Conservation (phyloP, 2,329 filamentous ascomycete species). For the Alternaria sp. region DNA sequence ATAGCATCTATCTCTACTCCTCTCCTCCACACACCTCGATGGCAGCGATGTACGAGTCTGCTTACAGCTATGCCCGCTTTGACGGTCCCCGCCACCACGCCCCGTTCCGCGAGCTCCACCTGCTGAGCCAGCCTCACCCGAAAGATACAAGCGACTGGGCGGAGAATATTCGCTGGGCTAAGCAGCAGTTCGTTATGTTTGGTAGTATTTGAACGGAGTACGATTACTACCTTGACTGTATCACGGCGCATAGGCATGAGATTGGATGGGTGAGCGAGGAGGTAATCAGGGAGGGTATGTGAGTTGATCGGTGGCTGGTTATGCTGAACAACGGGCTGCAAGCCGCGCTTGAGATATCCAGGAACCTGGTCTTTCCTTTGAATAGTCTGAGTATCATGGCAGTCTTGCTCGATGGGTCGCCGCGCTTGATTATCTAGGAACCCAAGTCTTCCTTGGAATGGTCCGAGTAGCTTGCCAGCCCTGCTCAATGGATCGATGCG, state of each 20-base stretch:
- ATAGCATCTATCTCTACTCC: constrained; percentile 30
- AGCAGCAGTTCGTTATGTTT: constrained; percentile 37
- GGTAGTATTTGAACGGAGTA: constrained; percentile 42
- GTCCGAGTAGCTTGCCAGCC: background rate
- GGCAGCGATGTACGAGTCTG: constrained; percentile 26
- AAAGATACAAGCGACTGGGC: constrained; percentile 40
- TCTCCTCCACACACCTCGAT: constrained; percentile 12
- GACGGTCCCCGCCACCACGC: constrained; percentile 27
- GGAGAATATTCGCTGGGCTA: constrained; percentile 48
- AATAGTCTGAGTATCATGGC: background rate
- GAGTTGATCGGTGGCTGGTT: background rate
- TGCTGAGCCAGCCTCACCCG: constrained; percentile 27
- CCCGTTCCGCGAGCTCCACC: constrained; percentile 42
- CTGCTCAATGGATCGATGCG: fast-evolving
- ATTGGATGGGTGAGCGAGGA: constrained; percentile 40
- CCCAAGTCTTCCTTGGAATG: background rate
- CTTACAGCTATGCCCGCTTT: constrained; percentile 30
- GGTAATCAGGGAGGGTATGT: constrained; percentile 15
- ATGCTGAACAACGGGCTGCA: fast-evolving
- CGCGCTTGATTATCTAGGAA: fast-evolving
- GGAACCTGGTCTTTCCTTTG: background rate
- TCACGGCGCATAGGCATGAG: constrained; percentile 30
- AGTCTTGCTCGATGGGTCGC: background rate
- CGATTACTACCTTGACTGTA: constrained; percentile 34
- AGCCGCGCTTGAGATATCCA: fast-evolving